Evolutionary conservation across 2,329 filamentous ascomycete genomes (phyloP), one percentile per base, ranked within the genome.

Genomic region (Didymella exigua): DNA sequence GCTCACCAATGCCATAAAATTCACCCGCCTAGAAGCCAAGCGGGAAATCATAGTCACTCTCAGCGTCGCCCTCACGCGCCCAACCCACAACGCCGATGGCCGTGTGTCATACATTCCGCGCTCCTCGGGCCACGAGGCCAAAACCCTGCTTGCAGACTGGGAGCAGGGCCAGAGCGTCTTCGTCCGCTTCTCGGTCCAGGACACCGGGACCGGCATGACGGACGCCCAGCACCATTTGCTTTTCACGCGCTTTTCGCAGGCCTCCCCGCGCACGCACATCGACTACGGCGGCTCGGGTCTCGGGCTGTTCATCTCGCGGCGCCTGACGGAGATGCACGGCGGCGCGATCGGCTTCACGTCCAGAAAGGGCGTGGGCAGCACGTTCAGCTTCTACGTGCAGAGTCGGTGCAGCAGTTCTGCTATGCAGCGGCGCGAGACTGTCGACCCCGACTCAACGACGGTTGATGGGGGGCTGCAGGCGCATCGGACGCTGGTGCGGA

Each of bases 1-100:
- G 0, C 62, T 79, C 16, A 79, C 77, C 7, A 78, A 78, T 42
- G 73, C 75, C 2, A 77, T 79, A 64, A 79, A 79, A 40, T 79
- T 79, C 59, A 79, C 76, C 0, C 69, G 74, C 11, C 65, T 74
- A 23, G 66, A 71, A n/a, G 43, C 68, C 0, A 44, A 37, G 18
- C 27, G 42, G 16, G 61, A 66, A 14, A 75, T 79, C 41, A 69
- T 59, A 0, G 70, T 80, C 4, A 73, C 60, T 19, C 44, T 79
- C 0, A 72, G 73, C 2, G 69, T 76, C 7, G 57, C 57, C 9
- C 19, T 54, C 6, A 58, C 70, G 26, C 65, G 63, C 42, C 76
- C 77, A 0, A 65, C 62, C 1, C 68, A 67, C 31, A 68, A 68
- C 26, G 62, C 68, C 27, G 68, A 73, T 31, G 68, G 69, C 13